These are phyloP conservation scores for Ganoderma lucidum DNA, from an alignment of 1,284 basidiomycete genomes.

Conservation along the genomic window DNA sequence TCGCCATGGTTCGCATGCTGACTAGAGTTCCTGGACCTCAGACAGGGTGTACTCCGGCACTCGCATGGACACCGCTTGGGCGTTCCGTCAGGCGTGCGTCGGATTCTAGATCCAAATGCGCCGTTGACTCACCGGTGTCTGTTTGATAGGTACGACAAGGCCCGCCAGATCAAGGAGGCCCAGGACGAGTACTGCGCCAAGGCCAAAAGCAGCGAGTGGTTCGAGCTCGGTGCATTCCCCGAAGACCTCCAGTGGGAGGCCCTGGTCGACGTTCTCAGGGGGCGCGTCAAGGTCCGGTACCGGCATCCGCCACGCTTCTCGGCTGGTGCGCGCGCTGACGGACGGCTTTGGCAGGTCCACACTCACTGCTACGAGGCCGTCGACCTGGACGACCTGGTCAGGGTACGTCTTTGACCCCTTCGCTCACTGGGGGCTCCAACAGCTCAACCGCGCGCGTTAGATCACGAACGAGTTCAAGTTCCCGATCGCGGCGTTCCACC, in stretches of 20 bases:
- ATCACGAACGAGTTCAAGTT: constrained; percentile 84
- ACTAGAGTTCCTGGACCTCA: neutral
- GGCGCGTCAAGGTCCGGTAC: constrained; percentile 68
- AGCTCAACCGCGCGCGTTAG: constrained; percentile 42
- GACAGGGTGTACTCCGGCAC: constrained; percentile 47
- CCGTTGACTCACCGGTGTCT: no score
- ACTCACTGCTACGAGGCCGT: constrained; percentile 67
- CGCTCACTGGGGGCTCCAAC: neutral
- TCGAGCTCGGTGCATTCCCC: constrained; percentile 69
- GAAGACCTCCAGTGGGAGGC: constrained; percentile 86
- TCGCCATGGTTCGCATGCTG: no score
- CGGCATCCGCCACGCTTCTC: neutral
- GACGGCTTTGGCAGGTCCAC: constrained; percentile 61
- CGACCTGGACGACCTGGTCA: constrained; percentile 60
- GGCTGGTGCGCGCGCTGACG: neutral
- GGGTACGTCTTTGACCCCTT: constrained; percentile 48
- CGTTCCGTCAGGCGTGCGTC: constrained; percentile 52
- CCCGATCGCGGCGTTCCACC: constrained; percentile 85
- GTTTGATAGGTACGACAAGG: constrained; percentile 74
- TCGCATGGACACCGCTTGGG: constrained; percentile 72
- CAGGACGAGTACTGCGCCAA: constrained; percentile 80
- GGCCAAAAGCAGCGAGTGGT: constrained; percentile 66
- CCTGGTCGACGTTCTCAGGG: constrained; percentile 88
- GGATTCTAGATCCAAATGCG: neutral
- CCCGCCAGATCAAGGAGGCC: constrained; percentile 74